Base-by-base conservation (phyloP, 148 eudicot genomes). In the Cornus controversa region DNA sequence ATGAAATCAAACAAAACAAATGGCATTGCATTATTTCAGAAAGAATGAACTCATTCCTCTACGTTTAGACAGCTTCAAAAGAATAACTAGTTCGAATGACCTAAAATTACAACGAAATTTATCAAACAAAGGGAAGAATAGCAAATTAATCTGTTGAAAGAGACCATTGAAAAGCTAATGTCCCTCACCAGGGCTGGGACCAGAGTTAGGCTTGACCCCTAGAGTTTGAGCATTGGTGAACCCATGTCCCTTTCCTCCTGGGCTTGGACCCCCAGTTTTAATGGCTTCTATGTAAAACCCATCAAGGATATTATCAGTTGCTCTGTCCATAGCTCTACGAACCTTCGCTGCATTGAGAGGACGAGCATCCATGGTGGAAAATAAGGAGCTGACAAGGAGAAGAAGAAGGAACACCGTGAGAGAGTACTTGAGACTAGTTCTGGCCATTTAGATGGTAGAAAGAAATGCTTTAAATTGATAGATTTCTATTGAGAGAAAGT, bases 231-330 rank as follows among this genome's bases (percentile, higher is more conserved):
- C 72, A 62, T 68, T 31, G 9, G 37, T 64, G 10, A 77, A 29
- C 3, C 25, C 77, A 45, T 76, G 82, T 68, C 82, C 82, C 8
- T 81, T 58, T 76, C 84, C 85, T 0, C 77, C 69, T 0, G 26
- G 25, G 45, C 79, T 77, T 13, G 88, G 85, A 14, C 83, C 85
- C 0, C 79, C 64, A n/a, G 66, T 77, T 26, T 79, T 84, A 2
- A 70, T 74, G 0, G 84, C 57, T 47, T 76, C 75, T 20, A 82
- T 27, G 22, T 77, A 31, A 6, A 77, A 75, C 10, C 40, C 78
- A 47, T 70, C 67, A 18, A 80, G 65, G 11, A 70, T 34, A 65
- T 78, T 57, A 50, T 16, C 67, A 66, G 78, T 67, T 11, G 67
- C 77, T 26, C 27, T 63, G 4, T 15, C 28, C 13, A 57, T 42